These are phyloP conservation scores for Spongospora subterranea DNA, from an alignment of 208 protist genomes.

Conservation along the genomic window DNA sequence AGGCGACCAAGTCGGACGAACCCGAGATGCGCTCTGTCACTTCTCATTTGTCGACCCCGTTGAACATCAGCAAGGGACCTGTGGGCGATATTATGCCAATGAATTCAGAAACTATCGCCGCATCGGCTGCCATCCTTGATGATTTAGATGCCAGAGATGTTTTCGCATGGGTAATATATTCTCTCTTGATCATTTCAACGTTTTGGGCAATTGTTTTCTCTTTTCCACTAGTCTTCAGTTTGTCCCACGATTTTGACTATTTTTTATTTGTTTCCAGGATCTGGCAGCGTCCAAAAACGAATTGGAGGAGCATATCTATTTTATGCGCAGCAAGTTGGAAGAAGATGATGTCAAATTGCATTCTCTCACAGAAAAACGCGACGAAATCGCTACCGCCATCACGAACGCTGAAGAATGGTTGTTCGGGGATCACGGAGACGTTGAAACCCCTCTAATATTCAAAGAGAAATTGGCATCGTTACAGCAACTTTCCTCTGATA, in stretches of 20 bases:
- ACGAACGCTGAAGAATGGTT: not conserved
- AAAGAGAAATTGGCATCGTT: not conserved
- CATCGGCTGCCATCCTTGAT: not conserved
- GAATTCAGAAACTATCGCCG: not conserved
- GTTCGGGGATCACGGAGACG: not conserved
- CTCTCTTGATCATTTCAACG: not conserved
- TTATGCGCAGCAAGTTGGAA: not conserved
- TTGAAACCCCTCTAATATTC: not conserved
- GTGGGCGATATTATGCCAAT: not conserved
- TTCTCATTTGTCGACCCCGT: not conserved
- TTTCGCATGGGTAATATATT: not conserved
- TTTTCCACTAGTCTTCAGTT: too few relatives aligned
- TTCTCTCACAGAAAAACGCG: not conserved
- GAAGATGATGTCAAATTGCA: not conserved
- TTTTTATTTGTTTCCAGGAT: not conserved
- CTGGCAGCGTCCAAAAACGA: not conserved
- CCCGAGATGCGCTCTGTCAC: conserved; percentile 33
- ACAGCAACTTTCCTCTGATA: not conserved
- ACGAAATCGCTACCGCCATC: not conserved
- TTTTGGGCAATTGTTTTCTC: not conserved
- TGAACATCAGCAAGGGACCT: not conserved
- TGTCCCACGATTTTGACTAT: too few relatives aligned
- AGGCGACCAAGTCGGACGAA: not conserved
- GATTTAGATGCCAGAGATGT: not conserved
- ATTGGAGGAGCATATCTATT: conserved; percentile 27